Evolutionary conservation across 2,329 filamentous ascomycete species (phyloP).

Genomic region (Exutisphaerella laricina): DNA sequence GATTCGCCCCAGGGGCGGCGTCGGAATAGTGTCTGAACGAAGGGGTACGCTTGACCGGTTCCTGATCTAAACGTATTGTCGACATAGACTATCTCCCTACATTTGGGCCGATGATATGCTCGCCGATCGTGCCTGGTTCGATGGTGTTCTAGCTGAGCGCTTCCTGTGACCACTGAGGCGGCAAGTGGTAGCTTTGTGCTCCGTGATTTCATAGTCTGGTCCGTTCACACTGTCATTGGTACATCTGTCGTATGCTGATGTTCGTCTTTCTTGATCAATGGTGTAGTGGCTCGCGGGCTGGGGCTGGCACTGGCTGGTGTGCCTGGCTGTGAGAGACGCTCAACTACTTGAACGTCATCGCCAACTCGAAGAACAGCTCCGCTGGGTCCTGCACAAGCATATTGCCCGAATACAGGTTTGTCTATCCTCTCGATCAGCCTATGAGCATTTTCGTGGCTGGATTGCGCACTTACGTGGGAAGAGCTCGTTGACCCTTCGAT

Average conservation of each 20-base stretch:
- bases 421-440: constrained; percentile 14
- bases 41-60: no score
- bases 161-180: no score
- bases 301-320: constrained; percentile 34
- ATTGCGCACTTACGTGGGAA: constrained; percentile 31
- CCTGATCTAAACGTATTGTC: no score
- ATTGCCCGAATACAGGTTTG: constrained; percentile 34
- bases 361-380: constrained; percentile 31
- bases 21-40: no score
- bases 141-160: no score
- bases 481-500: constrained; percentile 30
- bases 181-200: no score
- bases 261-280: constrained; percentile 4
- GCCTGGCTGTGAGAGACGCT: constrained; percentile 15
- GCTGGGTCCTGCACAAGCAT: constrained; percentile 33
- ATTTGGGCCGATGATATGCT: no score
- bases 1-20: no score
- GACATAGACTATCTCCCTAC: no score
- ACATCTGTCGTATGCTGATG: constrained; percentile 1
- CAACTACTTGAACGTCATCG: constrained; percentile 30
- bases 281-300: constrained; percentile 30
- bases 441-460: no score
- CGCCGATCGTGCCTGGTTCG: no score
- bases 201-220: no score
- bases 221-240: constrained; percentile 10